Evolutionary conservation across 2,329 filamentous ascomycete genomes (phyloP).

Genomic region (Parascedosporium putredinis): DNA sequence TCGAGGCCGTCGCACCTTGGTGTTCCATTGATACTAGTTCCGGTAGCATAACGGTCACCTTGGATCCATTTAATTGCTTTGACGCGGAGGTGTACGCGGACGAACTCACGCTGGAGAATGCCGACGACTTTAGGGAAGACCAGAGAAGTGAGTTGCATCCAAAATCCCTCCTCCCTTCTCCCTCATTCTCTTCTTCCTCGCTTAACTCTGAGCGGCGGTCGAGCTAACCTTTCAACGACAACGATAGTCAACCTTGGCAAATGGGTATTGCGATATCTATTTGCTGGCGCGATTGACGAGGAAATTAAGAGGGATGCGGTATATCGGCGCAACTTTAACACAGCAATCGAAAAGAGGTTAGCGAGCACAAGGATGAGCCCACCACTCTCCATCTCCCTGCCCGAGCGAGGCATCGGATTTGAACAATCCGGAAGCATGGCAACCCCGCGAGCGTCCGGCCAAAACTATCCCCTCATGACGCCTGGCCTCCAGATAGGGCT

Average conservation of each 20-base stretch:
- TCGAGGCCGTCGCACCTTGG: conserved; percentile 88
- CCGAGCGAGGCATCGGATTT: conserved; percentile 23
- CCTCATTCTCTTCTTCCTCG: not conserved
- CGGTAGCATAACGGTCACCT: conserved; percentile 76
- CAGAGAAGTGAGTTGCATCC: conserved; percentile 66
- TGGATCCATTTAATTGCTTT: conserved; percentile 94
- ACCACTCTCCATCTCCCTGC: conserved; percentile 47
- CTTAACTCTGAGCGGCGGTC: too few relatives aligned
- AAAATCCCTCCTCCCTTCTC: conserved; percentile 10
- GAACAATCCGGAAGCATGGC: conserved; percentile 35
- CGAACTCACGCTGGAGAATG: conserved; percentile 63
- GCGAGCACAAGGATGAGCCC: conserved; percentile 41
- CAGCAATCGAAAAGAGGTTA: conserved; percentile 47
- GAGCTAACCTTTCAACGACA: too few relatives aligned
- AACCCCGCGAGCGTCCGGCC: conserved; percentile 56
- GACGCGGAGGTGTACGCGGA: conserved; percentile 97
- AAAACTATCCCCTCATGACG: conserved; percentile 50
- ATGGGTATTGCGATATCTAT: conserved; percentile 90
- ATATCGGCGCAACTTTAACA: conserved; percentile 59
- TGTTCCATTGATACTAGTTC: conserved; percentile 91
- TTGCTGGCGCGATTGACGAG: conserved; percentile 80
- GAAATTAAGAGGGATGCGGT: conserved; percentile 73
- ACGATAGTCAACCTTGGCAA: conserved; percentile 83
- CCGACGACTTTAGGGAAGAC: conserved; percentile 79
- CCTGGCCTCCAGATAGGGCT: conserved; percentile 70